Evolutionary conservation across 2,329 filamentous ascomycete genomes (phyloP), one percentile per base, ranked within the genome.

Genomic region (Bretziella fagacearum): DNA sequence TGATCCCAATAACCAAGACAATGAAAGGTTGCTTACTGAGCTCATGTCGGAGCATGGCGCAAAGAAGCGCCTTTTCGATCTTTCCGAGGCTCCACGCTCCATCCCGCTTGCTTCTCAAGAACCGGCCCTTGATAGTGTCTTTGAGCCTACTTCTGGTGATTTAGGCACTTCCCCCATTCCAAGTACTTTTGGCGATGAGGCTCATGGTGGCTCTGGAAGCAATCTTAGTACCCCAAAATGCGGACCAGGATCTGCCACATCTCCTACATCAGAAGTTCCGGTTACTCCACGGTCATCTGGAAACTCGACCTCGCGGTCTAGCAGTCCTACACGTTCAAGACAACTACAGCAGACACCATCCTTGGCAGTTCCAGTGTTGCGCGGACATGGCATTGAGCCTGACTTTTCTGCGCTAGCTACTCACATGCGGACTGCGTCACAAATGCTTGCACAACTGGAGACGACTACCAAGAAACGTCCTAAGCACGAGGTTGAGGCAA

Each of bases 371-470:
- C 47, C 47, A 6, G 36, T 37, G 20, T 25, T 49, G n/a, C 44
- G 46, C 67, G 66, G 22, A 65, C 71, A 13, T 63, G 66, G 8
- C 81, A 86, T 50, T 20, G 81, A 85, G 57, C 79, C 81, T 1
- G 84, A 91, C 56, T 82, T 89, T 54, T 84, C 81, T 8, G 84
- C 84, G 2, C 64, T 91, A 26, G 84, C 84, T 10, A 87, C 83
- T 10, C 84, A 91, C 59, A 91, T 91, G 83, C 75, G 84, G 17
- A 86, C 83, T 3, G 84, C 84, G 3, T 84, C 84, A 11, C 82
- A 87, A 60, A 91, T 91, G 84, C 67, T 91, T 36, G 81, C 84
- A 11, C 84, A 91, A 56, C 69, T 91, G 7, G 83, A 91, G 50
- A 74, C 81, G 2, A 89, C 81, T 18, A 80, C 80, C 53, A 80